phyloP scores from a whole-genome alignment of 2,329 filamentous ascomycete species.

The Claviceps sp. region DNA sequence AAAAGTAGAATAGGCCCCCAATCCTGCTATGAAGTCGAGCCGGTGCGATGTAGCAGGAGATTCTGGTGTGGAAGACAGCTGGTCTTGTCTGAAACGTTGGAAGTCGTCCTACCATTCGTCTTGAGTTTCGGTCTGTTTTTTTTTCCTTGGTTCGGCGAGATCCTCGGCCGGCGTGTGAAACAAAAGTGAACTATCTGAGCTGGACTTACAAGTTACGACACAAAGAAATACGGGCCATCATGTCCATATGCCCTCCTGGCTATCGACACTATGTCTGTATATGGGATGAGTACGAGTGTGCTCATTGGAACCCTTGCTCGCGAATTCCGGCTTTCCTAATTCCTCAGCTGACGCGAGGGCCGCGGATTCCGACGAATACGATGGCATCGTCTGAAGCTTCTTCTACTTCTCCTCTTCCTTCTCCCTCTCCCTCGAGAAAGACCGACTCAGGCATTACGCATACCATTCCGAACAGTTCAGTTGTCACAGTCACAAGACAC shows the following conservation, averaged over 20 bases:
- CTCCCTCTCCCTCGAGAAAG: conserved; percentile 8
- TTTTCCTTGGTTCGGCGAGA: too few species aligned
- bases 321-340: background rate
- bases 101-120: too few species aligned
- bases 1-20: too few species aligned
- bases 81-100: too few species aligned
- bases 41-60: too few species aligned
- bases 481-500: conserved; percentile 22
- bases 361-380: background rate
- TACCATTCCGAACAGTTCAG: conserved; percentile 21
- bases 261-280: conserved; percentile 24
- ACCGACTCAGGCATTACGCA: conserved; percentile 25
- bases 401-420: background rate
- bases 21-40: too few species aligned
- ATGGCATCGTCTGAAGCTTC: background rate
- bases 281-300: conserved; percentile 31
- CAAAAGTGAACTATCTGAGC: background rate
- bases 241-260: conserved; percentile 16
- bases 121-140: too few species aligned
- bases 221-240: background rate
- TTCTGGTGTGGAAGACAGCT: too few species aligned
- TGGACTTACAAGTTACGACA: background rate
- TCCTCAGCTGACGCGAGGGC: conserved; percentile 14
- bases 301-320: conserved; percentile 27
- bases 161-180: too few species aligned